Conservation (phyloP, 441 rosid species). For the Melastoma candidum region DNA sequence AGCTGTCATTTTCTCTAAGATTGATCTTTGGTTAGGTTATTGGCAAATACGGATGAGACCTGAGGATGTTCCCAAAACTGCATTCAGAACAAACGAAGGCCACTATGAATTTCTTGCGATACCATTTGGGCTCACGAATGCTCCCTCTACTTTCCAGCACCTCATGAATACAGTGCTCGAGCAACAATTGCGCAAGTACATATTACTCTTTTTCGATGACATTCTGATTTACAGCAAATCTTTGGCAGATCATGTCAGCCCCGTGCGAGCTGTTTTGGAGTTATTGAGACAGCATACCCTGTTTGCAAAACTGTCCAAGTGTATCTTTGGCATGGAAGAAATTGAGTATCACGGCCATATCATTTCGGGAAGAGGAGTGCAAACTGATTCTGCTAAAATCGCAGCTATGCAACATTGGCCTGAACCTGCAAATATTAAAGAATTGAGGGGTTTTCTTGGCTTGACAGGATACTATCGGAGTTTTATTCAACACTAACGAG, state of each 20-base stretch:
- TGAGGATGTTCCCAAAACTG: neutral
- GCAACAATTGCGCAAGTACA: neutral
- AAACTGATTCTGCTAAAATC: neutral
- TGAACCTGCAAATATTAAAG: neutral
- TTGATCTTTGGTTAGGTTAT: neutral
- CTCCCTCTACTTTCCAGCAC: neutral
- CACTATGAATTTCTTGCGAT: slow-evolving; percentile 1
- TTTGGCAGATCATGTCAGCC: neutral
- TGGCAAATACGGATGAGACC: neutral
- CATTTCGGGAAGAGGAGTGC: neutral
- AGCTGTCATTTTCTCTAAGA: neutral
- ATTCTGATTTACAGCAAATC: neutral
- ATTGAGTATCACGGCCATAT: neutral
- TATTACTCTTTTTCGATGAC: neutral
- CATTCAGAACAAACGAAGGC: neutral
- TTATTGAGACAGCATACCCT: neutral
- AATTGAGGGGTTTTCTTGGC: neutral
- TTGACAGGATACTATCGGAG: neutral
- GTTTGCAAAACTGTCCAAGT: neutral
- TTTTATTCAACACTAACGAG: neutral
- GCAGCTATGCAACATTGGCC: neutral
- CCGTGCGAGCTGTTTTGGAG: neutral
- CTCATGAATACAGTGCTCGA: neutral
- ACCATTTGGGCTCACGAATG: neutral
- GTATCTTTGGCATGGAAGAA: neutral